Conservation (phyloP, 495 filamentous ascomycete species). For the Terfezia boudieri region DNA sequence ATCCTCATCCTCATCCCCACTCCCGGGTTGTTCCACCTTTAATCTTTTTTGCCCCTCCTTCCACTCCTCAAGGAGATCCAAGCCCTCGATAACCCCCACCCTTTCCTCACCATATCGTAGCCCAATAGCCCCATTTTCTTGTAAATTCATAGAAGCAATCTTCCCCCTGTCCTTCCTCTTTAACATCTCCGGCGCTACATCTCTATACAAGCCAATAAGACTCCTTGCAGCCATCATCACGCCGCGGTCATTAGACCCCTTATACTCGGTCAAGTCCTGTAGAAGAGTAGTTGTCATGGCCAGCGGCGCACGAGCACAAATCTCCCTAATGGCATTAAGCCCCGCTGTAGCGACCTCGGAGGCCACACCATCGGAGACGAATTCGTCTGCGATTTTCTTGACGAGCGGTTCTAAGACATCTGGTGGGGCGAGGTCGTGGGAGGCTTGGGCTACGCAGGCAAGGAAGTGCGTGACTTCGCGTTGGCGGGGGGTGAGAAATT, state of each 20-base stretch:
- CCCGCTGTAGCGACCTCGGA: slow-evolving; percentile 80
- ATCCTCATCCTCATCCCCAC: slow-evolving; percentile 31
- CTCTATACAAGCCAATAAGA: slow-evolving; percentile 69
- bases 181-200: slow-evolving; percentile 72
- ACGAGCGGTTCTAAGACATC: slow-evolving; percentile 81
- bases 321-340: slow-evolving; percentile 82
- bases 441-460: slow-evolving; percentile 74
- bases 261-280: slow-evolving; percentile 91
- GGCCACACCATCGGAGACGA: slow-evolving; percentile 85
- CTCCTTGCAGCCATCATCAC: slow-evolving; percentile 93
- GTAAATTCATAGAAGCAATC: slow-evolving; percentile 63
- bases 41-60: slow-evolving; percentile 69
- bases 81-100: slow-evolving; percentile 64
- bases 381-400: slow-evolving; percentile 93
- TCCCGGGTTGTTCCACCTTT: slow-evolving; percentile 32
- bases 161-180: slow-evolving; percentile 81
- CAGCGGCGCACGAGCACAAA: slow-evolving; percentile 75
- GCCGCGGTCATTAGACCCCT: slow-evolving; percentile 93
- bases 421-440: slow-evolving; percentile 77
- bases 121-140: slow-evolving; percentile 25
- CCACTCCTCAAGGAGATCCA: slow-evolving; percentile 79
- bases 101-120: slow-evolving; percentile 58
- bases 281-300: slow-evolving; percentile 88
- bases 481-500: slow-evolving; percentile 71
- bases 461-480: slow-evolving; percentile 85